Percentiles rank a stretch among this genome's conserved stretches.
Evolutionary conservation across 2,329 filamentous ascomycete species (phyloP).

Genomic region (Spiromastix sp.): DNA sequence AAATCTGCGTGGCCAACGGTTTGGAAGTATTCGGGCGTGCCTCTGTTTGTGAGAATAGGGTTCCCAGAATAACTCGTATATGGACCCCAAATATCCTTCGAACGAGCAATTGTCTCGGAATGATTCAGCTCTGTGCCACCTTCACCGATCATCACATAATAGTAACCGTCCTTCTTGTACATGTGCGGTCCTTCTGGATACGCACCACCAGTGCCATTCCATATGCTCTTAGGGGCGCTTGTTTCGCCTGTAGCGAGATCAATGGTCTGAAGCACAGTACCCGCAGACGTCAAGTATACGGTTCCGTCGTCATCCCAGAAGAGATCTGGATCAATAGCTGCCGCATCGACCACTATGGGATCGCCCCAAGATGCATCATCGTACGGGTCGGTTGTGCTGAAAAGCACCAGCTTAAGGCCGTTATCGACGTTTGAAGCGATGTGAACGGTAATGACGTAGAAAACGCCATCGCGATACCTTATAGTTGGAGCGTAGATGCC

Average conservation of each 20-base stretch:
- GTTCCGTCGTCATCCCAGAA: constrained; percentile 50
- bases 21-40: constrained; percentile 35
- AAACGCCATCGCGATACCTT: constrained; percentile 29
- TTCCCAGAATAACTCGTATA: constrained; percentile 32
- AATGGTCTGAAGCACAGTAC: constrained; percentile 13
- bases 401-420: constrained; percentile 24
- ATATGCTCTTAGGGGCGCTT: constrained; percentile 21
- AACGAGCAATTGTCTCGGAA: constrained; percentile 21
- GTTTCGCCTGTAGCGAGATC: constrained; percentile 20
- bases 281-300: constrained; percentile 35
- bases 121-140: constrained; percentile 20
- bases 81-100: constrained; percentile 23
- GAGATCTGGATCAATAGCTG: constrained; percentile 42
- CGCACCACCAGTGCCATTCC: constrained; percentile 39
- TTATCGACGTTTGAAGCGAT: constrained; percentile 18
- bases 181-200: constrained; percentile 22
- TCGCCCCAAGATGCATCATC: constrained; percentile 35
- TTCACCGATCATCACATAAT: constrained; percentile 20
- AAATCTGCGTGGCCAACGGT: constrained; percentile 48
- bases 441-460: constrained; percentile 31
- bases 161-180: constrained; percentile 21
- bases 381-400: constrained; percentile 35
- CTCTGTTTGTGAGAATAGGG: constrained; percentile 31
- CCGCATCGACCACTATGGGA: constrained; percentile 37
- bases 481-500: constrained; percentile 34